Conservation (phyloP, 2,329 filamentous ascomycete species). For the Venturia nashicola region DNA sequence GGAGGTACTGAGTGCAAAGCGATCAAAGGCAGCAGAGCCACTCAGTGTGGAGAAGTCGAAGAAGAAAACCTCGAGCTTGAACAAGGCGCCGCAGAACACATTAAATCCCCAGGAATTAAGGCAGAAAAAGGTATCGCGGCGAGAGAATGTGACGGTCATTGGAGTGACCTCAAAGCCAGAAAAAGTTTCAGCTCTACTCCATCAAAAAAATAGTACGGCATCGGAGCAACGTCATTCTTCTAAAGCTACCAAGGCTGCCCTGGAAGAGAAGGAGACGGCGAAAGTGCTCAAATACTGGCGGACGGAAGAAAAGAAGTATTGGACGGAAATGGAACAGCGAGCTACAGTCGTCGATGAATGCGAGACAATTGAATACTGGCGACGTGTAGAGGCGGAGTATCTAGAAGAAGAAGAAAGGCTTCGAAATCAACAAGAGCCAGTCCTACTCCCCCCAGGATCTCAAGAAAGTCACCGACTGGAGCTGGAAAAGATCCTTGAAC, state of each 20-base stretch:
- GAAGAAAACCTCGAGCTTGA: background rate
- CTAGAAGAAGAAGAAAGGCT: background rate
- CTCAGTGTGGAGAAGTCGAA: background rate
- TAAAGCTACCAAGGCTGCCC: background rate
- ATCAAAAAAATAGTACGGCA: background rate
- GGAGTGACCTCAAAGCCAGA: background rate
- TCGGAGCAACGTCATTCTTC: background rate
- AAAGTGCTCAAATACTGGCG: background rate
- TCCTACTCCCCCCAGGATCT: background rate
- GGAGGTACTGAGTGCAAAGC: background rate
- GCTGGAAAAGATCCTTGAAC: background rate
- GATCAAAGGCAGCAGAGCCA: background rate
- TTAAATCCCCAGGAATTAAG: background rate
- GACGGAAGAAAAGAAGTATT: background rate
- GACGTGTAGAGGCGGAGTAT: background rate
- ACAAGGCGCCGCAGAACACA: background rate
- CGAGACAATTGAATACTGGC: background rate
- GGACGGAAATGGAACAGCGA: background rate
- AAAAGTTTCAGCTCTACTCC: background rate
- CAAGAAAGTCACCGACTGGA: background rate
- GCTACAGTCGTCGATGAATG: background rate
- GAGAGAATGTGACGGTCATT: background rate
- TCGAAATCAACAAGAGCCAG: background rate
- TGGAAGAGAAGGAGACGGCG: background rate
- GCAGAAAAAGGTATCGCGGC: background rate